Conservation (phyloP, 805 yeast species). For the Scheffersomyces stipitis region DNA sequence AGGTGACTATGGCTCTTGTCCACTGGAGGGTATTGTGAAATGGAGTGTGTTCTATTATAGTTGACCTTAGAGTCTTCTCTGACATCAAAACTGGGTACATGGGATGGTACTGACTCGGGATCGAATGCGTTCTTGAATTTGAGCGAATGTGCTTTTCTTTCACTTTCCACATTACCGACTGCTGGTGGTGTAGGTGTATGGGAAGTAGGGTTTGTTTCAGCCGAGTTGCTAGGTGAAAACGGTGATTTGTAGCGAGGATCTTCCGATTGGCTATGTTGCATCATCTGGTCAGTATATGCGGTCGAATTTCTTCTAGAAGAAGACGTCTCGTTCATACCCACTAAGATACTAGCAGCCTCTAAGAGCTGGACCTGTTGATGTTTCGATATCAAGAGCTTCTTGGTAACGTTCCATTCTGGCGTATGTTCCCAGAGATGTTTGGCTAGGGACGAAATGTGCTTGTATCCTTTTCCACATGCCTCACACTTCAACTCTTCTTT, state of each 20-base stretch:
- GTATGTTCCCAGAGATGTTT: constrained; percentile 94
- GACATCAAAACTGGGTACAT: constrained; percentile 2
- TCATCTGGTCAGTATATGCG: background rate
- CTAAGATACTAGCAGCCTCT: constrained; percentile 75
- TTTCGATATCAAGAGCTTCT: constrained; percentile 75
- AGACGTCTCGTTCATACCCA: constrained; percentile 60
- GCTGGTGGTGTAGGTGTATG: constrained; percentile 15
- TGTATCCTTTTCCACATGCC: constrained; percentile 89
- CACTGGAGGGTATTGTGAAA: constrained; percentile 48
- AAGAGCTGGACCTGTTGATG: constrained; percentile 85
- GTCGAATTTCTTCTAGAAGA: background rate
- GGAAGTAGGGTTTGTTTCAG: constrained; percentile 8
- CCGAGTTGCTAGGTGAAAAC: constrained; percentile 11
- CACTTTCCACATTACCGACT: constrained; percentile 1
- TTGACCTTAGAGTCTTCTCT: too few relatives aligned
- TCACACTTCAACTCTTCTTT: constrained; percentile 86
- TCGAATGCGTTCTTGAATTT: constrained; percentile 2
- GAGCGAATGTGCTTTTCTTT: background rate
- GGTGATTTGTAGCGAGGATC: constrained; percentile 12
- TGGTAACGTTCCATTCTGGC: constrained; percentile 89
- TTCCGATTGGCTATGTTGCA: constrained; percentile 7
- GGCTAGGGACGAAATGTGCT: constrained; percentile 83
- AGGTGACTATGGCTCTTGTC: constrained; percentile 7
- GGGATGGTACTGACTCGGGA: constrained; percentile 8
- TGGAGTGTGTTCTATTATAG: constrained; percentile 37